A percentile compares a stretch with the other conserved stretches of the same genome.
Evolutionary conservation across 805 yeast genomes (phyloP).

Genomic region (Pichia manshurica): DNA sequence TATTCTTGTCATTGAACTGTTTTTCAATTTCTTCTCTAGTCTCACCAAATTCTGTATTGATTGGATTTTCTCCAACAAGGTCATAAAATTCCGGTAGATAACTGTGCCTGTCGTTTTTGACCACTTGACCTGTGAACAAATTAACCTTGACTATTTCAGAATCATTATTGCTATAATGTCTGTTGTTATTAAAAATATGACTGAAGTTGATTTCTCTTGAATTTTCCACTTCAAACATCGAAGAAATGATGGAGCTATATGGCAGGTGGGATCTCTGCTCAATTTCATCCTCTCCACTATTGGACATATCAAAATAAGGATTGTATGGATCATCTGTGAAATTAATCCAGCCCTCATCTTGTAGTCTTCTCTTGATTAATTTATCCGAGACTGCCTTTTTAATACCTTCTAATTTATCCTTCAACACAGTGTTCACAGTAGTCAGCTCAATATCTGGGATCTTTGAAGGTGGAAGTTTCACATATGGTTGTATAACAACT

Average conservation of each 20-base stretch:
- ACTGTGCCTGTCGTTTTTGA: constrained; percentile 35
- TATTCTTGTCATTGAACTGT: constrained; percentile 15
- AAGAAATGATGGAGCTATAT: constrained; percentile 71
- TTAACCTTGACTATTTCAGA: constrained; percentile 32
- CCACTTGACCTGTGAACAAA: constrained; percentile 46
- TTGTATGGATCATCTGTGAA: constrained; percentile 81
- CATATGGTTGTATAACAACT: constrained; percentile 67
- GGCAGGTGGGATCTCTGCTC: constrained; percentile 64
- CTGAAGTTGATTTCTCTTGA: constrained; percentile 48
- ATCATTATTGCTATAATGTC: constrained; percentile 31
- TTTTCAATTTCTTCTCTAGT: constrained; percentile 16
- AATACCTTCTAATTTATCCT: constrained; percentile 71
- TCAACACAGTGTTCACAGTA: constrained; percentile 68
- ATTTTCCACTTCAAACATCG: constrained; percentile 58
- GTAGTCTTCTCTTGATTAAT: constrained; percentile 62
- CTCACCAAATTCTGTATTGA: constrained; percentile 20
- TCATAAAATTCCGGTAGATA: constrained; percentile 41
- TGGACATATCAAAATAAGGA: constrained; percentile 69
- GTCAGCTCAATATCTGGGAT: constrained; percentile 89
- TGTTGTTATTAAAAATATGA: constrained; percentile 39
- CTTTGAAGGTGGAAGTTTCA: constrained; percentile 80
- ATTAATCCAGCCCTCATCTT: constrained; percentile 73
- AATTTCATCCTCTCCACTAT: constrained; percentile 38
- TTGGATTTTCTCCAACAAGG: constrained; percentile 25
- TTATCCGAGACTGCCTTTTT: constrained; percentile 82